Conservation (phyloP, 768 basidiomycete species). For the Leucosporidium scottii region DNA sequence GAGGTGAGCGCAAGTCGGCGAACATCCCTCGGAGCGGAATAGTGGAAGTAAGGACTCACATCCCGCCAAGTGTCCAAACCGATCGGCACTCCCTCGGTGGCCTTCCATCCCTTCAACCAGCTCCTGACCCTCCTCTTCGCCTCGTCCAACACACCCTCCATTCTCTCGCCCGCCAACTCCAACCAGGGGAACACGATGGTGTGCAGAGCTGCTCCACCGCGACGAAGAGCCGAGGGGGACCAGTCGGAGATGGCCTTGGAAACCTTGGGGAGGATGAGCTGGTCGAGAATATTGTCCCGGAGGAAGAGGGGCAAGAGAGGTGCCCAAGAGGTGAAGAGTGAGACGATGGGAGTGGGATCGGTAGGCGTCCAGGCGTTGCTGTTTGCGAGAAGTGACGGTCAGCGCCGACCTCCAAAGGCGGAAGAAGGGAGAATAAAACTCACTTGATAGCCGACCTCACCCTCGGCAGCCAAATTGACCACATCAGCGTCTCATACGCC, state of each 20-base stretch:
- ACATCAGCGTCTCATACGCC: slow-evolving; percentile 85
- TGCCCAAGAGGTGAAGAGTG: slow-evolving; percentile 80
- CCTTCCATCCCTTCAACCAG: slow-evolving; percentile 64
- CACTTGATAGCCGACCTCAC: slow-evolving; percentile 84
- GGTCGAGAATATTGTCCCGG: slow-evolving; percentile 88
- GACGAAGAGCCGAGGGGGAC: slow-evolving; percentile 49
- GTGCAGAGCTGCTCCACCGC: slow-evolving; percentile 55
- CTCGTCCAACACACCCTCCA: slow-evolving; percentile 79
- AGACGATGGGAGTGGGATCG: slow-evolving; percentile 65
- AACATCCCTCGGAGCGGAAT: neutral
- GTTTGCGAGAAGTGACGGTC: slow-evolving; percentile 4
- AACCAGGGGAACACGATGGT: slow-evolving; percentile 92
- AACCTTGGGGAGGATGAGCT: slow-evolving; percentile 89
- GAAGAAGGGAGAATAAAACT: slow-evolving; percentile 31
- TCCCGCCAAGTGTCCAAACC: slow-evolving; percentile 76
- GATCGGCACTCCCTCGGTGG: slow-evolving; percentile 63
- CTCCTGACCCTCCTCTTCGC: slow-evolving; percentile 77
- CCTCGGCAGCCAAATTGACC: slow-evolving; percentile 92
- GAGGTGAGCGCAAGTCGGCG: slow-evolving; percentile 1
- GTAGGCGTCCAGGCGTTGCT: slow-evolving; percentile 82
- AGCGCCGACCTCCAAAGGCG: neutral
- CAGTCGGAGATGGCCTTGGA: slow-evolving; percentile 75
- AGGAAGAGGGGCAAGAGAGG: slow-evolving; percentile 82
- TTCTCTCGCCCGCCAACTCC: slow-evolving; percentile 66
- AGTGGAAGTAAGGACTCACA: slow-evolving; percentile 46